Conservation (phyloP, 1,284 basidiomycete genomes). For the Puccinia polysora region DNA sequence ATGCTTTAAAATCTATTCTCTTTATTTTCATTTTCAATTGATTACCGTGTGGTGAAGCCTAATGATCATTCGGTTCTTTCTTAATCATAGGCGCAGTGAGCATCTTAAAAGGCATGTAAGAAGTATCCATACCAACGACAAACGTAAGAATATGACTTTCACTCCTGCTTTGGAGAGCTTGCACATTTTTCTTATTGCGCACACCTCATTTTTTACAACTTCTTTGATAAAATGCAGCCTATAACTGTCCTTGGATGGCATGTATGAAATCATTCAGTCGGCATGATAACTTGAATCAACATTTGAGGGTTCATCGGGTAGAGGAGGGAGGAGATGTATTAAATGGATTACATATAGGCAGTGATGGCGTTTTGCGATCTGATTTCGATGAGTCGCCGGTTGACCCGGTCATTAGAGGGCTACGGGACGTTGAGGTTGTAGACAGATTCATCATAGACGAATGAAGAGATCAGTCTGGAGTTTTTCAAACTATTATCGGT, state of each 20-base stretch:
- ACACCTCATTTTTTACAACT: conserved; percentile 42
- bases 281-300: conserved; percentile 47
- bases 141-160: no score
- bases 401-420: conserved; percentile 17
- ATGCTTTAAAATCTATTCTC: not conserved
- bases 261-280: conserved; percentile 40
- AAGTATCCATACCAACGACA: conserved; percentile 74
- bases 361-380: conserved; percentile 32
- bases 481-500: no score
- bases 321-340: conserved; percentile 31
- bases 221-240: conserved; percentile 19
- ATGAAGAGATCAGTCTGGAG: no score
- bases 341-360: conserved; percentile 36
- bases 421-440: conserved; percentile 28
- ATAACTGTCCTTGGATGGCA: conserved; percentile 41
- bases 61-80: no score
- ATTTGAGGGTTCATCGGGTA: conserved; percentile 44
- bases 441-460: conserved; percentile 31
- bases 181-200: conserved; percentile 50
- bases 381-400: conserved; percentile 32
- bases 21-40: not conserved
- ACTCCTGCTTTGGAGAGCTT: no score
- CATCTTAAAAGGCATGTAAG: conserved; percentile 72
- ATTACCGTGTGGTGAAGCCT: no score
- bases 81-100: conserved; percentile 58